These are phyloP conservation scores for Suillus americanus DNA, from an alignment of 768 basidiomycete genomes.

Conservation along the genomic window DNA sequence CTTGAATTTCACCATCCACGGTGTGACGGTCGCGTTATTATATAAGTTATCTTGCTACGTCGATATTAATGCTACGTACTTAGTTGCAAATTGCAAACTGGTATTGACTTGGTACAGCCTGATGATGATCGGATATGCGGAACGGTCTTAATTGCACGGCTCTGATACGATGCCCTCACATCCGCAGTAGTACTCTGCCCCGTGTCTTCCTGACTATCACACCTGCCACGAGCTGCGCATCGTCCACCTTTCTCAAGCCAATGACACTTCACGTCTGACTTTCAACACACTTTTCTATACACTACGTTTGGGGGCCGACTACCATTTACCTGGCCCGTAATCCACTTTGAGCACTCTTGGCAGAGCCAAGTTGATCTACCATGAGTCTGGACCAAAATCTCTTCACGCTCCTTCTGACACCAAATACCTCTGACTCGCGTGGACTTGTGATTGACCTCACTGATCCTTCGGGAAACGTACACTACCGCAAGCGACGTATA, in stretches of 20 bases:
- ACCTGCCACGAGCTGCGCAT: background rate
- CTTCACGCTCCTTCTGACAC: conserved; percentile 72
- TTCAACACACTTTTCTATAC: background rate
- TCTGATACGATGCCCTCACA: too few relatives aligned
- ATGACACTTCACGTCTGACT: background rate
- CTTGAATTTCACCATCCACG: too few relatives aligned
- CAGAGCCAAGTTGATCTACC: conserved; percentile 12
- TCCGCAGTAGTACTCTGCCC: background rate
- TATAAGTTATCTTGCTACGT: too few relatives aligned
- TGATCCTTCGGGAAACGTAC: conserved; percentile 58
- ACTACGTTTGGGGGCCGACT: background rate
- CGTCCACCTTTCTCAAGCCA: background rate
- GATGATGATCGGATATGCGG: too few relatives aligned
- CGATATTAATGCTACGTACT: too few relatives aligned
- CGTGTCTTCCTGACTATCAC: background rate
- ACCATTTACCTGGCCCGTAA: background rate
- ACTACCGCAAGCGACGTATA: conserved; percentile 73
- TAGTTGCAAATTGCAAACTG: too few relatives aligned
- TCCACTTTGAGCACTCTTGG: background rate
- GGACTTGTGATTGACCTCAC: conserved; percentile 60
- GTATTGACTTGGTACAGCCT: background rate
- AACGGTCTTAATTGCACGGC: background rate
- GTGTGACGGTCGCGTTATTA: too few relatives aligned
- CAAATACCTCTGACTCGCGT: conserved; percentile 55
- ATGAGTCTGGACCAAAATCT: conserved; percentile 89